Evolutionary conservation across 768 basidiomycete species (phyloP).

Genomic region (Plicaturopsis crispa): DNA sequence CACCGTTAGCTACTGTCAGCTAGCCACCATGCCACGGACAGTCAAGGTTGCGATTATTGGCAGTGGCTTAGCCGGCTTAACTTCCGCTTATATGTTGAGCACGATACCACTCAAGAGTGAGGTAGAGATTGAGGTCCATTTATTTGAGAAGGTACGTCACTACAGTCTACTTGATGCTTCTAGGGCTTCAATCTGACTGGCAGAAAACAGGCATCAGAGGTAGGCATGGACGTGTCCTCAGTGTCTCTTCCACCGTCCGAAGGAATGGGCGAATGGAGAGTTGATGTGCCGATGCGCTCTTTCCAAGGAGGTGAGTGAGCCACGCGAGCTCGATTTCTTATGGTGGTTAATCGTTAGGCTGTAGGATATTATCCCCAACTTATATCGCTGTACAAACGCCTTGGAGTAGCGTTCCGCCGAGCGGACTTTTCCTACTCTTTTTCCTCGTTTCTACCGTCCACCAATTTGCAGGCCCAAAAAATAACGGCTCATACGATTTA

Average conservation of each 20-base stretch:
- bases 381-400: slow-evolving; percentile 54
- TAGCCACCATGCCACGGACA: slow-evolving; percentile 16
- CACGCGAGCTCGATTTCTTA: too few species aligned
- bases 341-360: not conserved
- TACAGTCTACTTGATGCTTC: not conserved
- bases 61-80: slow-evolving; percentile 67
- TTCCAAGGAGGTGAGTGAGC: slow-evolving; percentile 67
- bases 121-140: slow-evolving; percentile 51
- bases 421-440: slow-evolving; percentile 70
- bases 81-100: slow-evolving; percentile 53
- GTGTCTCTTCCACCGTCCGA: not conserved
- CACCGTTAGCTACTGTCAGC: too few species aligned
- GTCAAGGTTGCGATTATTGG: slow-evolving; percentile 67
- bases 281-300: slow-evolving; percentile 64
- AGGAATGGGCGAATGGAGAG: not conserved
- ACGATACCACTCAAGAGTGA: slow-evolving; percentile 16
- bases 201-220: not conserved
- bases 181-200: not conserved
- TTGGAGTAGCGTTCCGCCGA: slow-evolving; percentile 50
- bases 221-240: not conserved
- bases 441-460: slow-evolving; percentile 34
- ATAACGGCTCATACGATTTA: slow-evolving; percentile 53
- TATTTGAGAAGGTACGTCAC: slow-evolving; percentile 66
- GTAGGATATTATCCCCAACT: slow-evolving; percentile 69
- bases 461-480: slow-evolving; percentile 11